Evolutionary conservation across 495 filamentous ascomycete genomes (phyloP), one percentile per base, ranked within the genome.

Genomic region (Lophium mytilinum): DNA sequence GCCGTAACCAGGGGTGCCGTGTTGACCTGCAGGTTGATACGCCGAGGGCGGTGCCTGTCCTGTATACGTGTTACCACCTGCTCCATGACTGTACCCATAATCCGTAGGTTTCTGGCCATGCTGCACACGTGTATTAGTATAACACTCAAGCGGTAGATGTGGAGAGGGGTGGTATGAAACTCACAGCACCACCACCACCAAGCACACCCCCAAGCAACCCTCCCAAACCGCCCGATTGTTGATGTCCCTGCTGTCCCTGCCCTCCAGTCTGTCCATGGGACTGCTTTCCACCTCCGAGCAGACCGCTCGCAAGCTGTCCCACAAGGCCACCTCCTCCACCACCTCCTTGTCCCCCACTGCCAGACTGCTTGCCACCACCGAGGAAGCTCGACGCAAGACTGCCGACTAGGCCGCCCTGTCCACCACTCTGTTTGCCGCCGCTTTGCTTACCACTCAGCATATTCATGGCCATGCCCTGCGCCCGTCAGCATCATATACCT

Each of bases 391-490:
- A 56, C 8, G 76, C 76, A 14, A 71, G 41, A 14, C 60, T 54
- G 17, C 66, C 68, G n/a, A 71, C 58, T 15, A 61, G 52, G 34
- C 58, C 58, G 17, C 34, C 33, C 9, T 46, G 36, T 14, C 59
- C 55, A 17, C 57, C 52, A 15, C 53, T 48, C 36, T 56, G 55
- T 11, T 58, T 54, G 35, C 58, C 49, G 15, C 52, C 69, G 24
- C 57, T 53, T 19, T 66, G 61, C 49, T 73, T 71, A 4, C 69
- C 65, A 21, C 62, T 54, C 60, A 77, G 58, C 19, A 66, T 57
- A 50, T 73, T 73, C 46, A 73, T 51, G 2, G 75, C 68, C 37
- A 73, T 61, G 55, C 73, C 68, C 72, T 75, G 53, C 52, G 21
- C 12, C 17, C 12, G 15, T 48, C 18, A 50, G 57, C 37, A 66